Percentiles rank a stretch among this genome's conserved stretches.
Evolutionary conservation across 768 basidiomycete genomes (phyloP).

Genomic region (Hemileccinum impolitum): DNA sequence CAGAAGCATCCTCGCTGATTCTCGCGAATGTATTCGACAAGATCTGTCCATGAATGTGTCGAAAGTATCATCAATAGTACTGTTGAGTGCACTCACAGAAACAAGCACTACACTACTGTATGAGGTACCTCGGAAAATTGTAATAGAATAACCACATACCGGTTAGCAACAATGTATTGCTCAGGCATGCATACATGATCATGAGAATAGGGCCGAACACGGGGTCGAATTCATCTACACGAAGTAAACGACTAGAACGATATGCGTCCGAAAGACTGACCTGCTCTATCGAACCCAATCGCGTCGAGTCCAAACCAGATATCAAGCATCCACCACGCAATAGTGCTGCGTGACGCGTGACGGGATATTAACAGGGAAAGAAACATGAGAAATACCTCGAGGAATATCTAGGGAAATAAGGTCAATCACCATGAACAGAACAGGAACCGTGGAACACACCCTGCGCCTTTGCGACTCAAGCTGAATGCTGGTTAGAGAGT

Average conservation of each 20-base stretch:
- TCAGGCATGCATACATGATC: slow-evolving; percentile 87
- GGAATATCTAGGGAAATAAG: slow-evolving; percentile 26
- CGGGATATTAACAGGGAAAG: slow-evolving; percentile 2
- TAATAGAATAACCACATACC: slow-evolving; percentile 42
- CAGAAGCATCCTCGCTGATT: slow-evolving; percentile 89
- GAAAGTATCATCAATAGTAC: neutral
- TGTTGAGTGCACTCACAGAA: slow-evolving; percentile 48
- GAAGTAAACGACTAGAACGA: slow-evolving; percentile 3
- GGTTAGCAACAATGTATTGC: slow-evolving; percentile 89
- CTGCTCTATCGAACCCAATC: slow-evolving; percentile 76
- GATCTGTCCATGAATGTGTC: slow-evolving; percentile 52
- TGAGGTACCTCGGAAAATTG: neutral
- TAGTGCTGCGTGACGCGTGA: slow-evolving; percentile 38
- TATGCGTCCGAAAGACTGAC: slow-evolving; percentile 42
- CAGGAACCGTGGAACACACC: slow-evolving; percentile 35
- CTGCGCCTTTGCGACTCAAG: slow-evolving; percentile 56
- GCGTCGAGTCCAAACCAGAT: slow-evolving; percentile 96
- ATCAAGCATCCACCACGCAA: slow-evolving; percentile 95
- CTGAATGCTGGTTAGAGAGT: slow-evolving; percentile 34
- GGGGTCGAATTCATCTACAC: slow-evolving; percentile 71
- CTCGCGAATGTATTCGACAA: slow-evolving; percentile 93
- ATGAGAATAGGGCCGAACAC: slow-evolving; percentile 90
- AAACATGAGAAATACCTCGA: slow-evolving; percentile 31
- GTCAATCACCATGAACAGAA: neutral
- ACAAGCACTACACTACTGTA: slow-evolving; percentile 57